Conservation (phyloP, 768 basidiomycete genomes). For the Macrocybe gigantea region DNA sequence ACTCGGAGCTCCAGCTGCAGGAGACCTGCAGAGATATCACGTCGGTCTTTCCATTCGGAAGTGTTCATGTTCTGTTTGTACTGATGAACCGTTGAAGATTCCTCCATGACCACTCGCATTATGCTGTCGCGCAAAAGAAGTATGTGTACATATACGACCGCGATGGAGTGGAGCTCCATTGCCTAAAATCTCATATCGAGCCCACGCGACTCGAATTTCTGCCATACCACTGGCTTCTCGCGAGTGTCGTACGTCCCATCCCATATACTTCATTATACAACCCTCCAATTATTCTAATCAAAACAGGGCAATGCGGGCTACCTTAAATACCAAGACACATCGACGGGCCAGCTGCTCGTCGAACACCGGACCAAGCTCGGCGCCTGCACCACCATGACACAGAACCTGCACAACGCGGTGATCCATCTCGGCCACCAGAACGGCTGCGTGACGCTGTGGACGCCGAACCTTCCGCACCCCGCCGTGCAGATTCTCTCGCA, state of each 20-base stretch:
- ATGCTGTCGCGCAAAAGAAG: constrained; percentile 94
- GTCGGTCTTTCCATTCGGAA: constrained; percentile 34
- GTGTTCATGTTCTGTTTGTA: background rate
- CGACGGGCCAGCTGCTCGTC: constrained; percentile 81
- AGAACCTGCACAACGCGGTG: constrained; percentile 91
- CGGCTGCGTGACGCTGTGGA: constrained; percentile 95
- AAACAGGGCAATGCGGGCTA: constrained; percentile 79
- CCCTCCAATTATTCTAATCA: background rate
- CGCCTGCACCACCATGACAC: constrained; percentile 76
- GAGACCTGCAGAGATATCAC: constrained; percentile 93
- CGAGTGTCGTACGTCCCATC: constrained; percentile 57
- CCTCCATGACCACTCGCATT: constrained; percentile 88
- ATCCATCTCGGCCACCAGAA: constrained; percentile 94
- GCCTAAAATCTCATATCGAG: constrained; percentile 79
- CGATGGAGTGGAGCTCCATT: constrained; percentile 89
- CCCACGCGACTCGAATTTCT: constrained; percentile 88
- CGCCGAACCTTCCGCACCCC: constrained; percentile 87
- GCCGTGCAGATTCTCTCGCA: constrained; percentile 92
- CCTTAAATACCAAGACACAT: constrained; percentile 95
- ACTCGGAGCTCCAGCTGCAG: constrained; percentile 81
- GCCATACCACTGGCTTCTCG: constrained; percentile 93
- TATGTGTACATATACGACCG: constrained; percentile 95
- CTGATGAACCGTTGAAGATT: constrained; percentile 43
- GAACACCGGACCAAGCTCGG: constrained; percentile 91
- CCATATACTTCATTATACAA: constrained; percentile 1